Evolutionary conservation across 2,329 filamentous ascomycete species (phyloP).

Genomic region (Aspergillus thermomutatus): DNA sequence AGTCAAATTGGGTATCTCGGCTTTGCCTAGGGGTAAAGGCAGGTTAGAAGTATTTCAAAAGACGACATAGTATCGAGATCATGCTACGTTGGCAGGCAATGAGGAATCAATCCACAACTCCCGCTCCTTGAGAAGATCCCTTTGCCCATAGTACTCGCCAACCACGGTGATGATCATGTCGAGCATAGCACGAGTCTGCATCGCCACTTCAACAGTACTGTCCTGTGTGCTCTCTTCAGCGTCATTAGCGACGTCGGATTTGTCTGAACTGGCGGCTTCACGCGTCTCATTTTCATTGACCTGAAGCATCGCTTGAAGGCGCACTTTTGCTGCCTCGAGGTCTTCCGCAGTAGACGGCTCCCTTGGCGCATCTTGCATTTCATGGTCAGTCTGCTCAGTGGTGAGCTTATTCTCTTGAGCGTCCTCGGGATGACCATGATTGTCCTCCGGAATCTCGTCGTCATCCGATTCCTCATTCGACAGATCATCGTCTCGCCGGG

Average conservation of each 20-base stretch:
- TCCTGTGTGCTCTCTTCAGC: slow-evolving; percentile 22
- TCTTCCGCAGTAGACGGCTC: slow-evolving; percentile 18
- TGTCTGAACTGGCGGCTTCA: slow-evolving; percentile 13
- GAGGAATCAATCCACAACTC: slow-evolving; percentile 46
- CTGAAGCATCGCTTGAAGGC: slow-evolving; percentile 41
- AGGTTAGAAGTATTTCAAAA: not conserved
- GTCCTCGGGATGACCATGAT: not conserved
- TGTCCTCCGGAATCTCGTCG: slow-evolving; percentile 7
- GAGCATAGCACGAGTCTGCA: slow-evolving; percentile 61
- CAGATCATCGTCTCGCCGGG: slow-evolving; percentile 27
- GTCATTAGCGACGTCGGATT: slow-evolving; percentile 11
- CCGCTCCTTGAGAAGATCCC: slow-evolving; percentile 75
- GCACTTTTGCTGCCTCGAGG: slow-evolving; percentile 51
- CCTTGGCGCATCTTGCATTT: slow-evolving; percentile 15
- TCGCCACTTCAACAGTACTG: slow-evolving; percentile 16
- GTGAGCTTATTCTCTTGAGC: slow-evolving; percentile 1
- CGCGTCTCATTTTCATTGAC: slow-evolving; percentile 11
- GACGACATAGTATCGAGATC: not conserved
- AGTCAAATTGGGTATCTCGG: not conserved
- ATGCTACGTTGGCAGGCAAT: not conserved
- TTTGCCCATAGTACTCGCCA: slow-evolving; percentile 85
- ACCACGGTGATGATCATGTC: slow-evolving; percentile 90
- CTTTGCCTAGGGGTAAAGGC: not conserved
- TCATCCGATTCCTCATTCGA: slow-evolving; percentile 20
- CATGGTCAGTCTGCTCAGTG: slow-evolving; percentile 8